Percentiles rank a stretch among this genome's conserved stretches.
Evolutionary conservation across 306 rosid species (phyloP).

Genomic region (Senna siamea): DNA sequence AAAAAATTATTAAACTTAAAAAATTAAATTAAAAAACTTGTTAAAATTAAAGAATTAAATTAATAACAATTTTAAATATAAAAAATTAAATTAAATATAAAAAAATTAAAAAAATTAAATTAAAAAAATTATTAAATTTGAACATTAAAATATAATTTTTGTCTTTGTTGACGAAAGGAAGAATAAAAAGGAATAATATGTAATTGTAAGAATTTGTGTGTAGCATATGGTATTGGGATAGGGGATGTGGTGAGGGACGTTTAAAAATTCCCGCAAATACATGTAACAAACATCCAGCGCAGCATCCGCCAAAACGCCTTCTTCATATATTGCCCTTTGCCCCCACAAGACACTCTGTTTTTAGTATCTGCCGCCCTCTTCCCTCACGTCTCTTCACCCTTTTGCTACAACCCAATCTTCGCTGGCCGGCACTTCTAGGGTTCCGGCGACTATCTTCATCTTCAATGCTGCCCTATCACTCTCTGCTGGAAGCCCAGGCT

Average conservation of each 20-base stretch:
- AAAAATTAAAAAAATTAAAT: too few relatives aligned
- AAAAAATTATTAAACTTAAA: too few relatives aligned
- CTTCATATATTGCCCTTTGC: neutral
- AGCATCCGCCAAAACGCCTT: neutral
- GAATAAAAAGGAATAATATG: too few relatives aligned
- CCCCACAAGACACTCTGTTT: neutral
- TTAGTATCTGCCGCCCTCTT: neutral
- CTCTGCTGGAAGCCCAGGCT: constrained; percentile 57
- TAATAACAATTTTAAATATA: too few relatives aligned
- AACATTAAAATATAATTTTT: too few relatives aligned
- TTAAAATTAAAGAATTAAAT: too few relatives aligned
- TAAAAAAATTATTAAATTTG: too few relatives aligned
- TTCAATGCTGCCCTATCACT: constrained; percentile 68
- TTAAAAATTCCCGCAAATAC: constrained; percentile 57
- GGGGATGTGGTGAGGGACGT: neutral
- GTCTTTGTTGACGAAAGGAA: too few relatives aligned
- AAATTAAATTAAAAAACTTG: too few relatives aligned
- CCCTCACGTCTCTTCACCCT: neutral
- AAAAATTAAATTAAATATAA: too few relatives aligned
- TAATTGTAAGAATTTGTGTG: too few relatives aligned
- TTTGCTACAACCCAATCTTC: neutral
- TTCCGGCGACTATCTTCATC: neutral
- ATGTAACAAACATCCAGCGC: constrained; percentile 41
- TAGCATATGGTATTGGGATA: too few relatives aligned
- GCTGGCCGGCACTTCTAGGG: constrained; percentile 29